Percentiles rank a stretch among this genome's conserved stretches.
These are phyloP conservation scores for Suillus alpinus DNA, from an alignment of 768 basidiomycete genomes.

Conservation along the genomic window DNA sequence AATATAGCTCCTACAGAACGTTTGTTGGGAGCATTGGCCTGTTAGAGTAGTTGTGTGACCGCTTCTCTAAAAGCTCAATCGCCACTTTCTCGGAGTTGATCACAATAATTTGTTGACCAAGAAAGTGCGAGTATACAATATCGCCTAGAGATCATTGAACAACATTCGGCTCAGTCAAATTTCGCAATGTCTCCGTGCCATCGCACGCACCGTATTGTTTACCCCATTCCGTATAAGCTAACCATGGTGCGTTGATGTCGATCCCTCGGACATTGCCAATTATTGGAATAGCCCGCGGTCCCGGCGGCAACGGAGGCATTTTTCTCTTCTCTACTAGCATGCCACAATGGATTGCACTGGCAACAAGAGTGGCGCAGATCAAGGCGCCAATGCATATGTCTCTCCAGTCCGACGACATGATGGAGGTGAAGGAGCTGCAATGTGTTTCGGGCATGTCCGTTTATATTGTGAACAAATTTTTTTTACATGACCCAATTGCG, in stretches of 20 bases:
- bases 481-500: neutral
- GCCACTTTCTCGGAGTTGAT: slow-evolving; percentile 25
- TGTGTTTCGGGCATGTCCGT: neutral
- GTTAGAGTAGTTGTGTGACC: slow-evolving; percentile 30
- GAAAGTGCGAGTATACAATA: slow-evolving; percentile 22
- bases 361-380: slow-evolving; percentile 10
- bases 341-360: slow-evolving; percentile 4
- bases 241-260: slow-evolving; percentile 13
- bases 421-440: neutral
- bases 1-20: slow-evolving; percentile 12
- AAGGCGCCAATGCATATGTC: slow-evolving; percentile 11
- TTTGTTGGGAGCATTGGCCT: slow-evolving; percentile 25
- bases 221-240: slow-evolving; percentile 19
- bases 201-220: slow-evolving; percentile 12
- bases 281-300: slow-evolving; percentile 17
- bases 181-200: neutral
- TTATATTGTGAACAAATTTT: neutral
- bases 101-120: slow-evolving; percentile 24
- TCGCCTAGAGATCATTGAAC: slow-evolving; percentile 16
- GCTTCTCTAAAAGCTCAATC: slow-evolving; percentile 24
- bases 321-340: slow-evolving; percentile 7
- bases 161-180: neutral
- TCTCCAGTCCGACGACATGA: slow-evolving; percentile 7
- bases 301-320: slow-evolving; percentile 16
- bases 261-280: slow-evolving; percentile 19